phyloP scores from a whole-genome alignment of 2,329 filamentous ascomycete genomes.

The Pestalotiopsis fici region DNA sequence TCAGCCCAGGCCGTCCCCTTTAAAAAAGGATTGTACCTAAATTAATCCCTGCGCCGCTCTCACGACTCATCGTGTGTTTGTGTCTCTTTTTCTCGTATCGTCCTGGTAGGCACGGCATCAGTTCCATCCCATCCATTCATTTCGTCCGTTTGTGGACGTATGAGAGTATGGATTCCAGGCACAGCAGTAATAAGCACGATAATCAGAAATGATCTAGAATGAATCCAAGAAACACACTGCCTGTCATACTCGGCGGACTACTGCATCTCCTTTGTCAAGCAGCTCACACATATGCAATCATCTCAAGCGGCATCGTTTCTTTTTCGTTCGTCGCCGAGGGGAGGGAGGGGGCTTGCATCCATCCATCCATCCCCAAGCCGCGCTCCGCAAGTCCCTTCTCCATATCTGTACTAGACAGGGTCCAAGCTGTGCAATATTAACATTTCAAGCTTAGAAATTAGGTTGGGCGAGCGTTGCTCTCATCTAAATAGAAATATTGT shows the following conservation, averaged over 20 bases:
- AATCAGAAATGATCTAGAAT: background rate
- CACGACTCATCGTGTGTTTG: background rate
- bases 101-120: background rate
- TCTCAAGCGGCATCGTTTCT: background rate
- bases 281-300: background rate
- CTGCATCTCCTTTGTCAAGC: background rate
- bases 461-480: background rate
- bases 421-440: background rate
- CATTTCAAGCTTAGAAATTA: background rate
- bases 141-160: background rate
- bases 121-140: background rate
- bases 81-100: background rate
- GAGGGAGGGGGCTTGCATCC: background rate
- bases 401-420: too few species aligned
- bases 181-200: background rate
- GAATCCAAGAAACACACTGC: background rate
- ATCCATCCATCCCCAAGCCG: background rate
- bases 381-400: background rate
- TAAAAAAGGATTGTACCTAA: conserved; percentile 10
- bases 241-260: background rate
- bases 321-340: background rate
- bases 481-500: background rate
- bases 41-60: conserved; percentile 9
- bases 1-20: conserved; percentile 1
- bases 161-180: background rate